A percentile compares a stretch with the other conserved stretches of the same genome.
Conservation (phyloP, 768 basidiomycete genomes). For the Naganishia onofrii region DNA sequence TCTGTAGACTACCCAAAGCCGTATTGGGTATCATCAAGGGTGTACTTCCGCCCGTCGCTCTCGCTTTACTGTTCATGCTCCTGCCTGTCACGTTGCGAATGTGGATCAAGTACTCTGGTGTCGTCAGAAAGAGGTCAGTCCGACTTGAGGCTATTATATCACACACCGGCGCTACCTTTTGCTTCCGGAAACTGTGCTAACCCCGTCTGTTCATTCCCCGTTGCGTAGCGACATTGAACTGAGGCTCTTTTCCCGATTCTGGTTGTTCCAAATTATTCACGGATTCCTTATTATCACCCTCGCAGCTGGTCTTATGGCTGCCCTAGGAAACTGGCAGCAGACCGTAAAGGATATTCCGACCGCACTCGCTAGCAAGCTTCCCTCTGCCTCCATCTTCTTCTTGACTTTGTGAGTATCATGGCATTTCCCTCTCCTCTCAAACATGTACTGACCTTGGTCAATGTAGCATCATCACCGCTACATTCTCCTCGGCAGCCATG, state of each 20-base stretch:
- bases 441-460: not conserved
- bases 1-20: conserved; percentile 42
- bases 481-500: conserved; percentile 47
- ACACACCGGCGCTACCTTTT: too few relatives aligned
- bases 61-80: conserved; percentile 52
- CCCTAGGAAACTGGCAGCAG: conserved; percentile 8
- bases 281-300: conserved; percentile 53
- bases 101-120: conserved; percentile 46
- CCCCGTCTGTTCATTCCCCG: not conserved
- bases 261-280: conserved; percentile 53
- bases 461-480: conserved; percentile 44
- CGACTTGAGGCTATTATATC: too few relatives aligned
- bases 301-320: conserved; percentile 47
- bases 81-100: conserved; percentile 49
- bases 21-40: conserved; percentile 50
- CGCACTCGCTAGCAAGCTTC: conserved; percentile 46
- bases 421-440: not conserved
- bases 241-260: conserved; percentile 50
- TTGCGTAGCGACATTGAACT: conserved; percentile 47
- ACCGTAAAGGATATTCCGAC: conserved; percentile 13
- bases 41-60: conserved; percentile 50
- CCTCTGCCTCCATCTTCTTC: conserved; percentile 52
- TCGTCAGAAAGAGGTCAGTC: conserved; percentile 45
- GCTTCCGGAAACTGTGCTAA: too few relatives aligned
- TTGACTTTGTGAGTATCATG: conserved; percentile 44